Evolutionary conservation across 164 flowering plant species (phyloP).

Genomic region (Piper betle): DNA sequence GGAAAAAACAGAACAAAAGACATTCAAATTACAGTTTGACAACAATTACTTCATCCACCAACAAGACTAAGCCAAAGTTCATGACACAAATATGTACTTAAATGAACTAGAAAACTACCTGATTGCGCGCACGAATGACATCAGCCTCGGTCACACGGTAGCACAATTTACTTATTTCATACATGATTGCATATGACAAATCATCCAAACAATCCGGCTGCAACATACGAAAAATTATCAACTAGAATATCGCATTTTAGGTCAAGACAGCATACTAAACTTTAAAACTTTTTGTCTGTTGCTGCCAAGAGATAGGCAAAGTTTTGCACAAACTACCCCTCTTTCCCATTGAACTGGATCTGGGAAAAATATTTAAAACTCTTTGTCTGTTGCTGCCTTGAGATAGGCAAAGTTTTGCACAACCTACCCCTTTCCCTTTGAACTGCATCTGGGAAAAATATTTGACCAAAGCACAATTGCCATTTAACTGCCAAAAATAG

Average conservation of each 20-base stretch:
- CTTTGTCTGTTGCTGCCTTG: no score
- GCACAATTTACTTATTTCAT: slow-evolving; percentile 60
- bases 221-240: slow-evolving; percentile 3
- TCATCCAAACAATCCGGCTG: slow-evolving; percentile 92
- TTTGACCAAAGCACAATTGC: no score
- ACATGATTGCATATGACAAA: slow-evolving; percentile 81
- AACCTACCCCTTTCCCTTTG: no score
- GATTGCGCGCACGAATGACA: slow-evolving; percentile 91
- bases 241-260: background rate
- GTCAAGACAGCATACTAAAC: background rate
- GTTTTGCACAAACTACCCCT: no score
- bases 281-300: no score
- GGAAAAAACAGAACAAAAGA: background rate
- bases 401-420: no score
- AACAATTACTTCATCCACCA: no score
- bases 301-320: no score
- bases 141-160: slow-evolving; percentile 83
- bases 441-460: no score
- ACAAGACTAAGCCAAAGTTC: background rate
- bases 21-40: background rate
- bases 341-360: no score
- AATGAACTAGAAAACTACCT: slow-evolving; percentile 30
- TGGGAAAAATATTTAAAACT: no score
- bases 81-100: background rate
- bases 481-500: background rate